Evolutionary conservation across 305 asterid species (phyloP), one percentile per base, ranked within the genome.

Genomic region (Stenogyne calaminthoides): DNA sequence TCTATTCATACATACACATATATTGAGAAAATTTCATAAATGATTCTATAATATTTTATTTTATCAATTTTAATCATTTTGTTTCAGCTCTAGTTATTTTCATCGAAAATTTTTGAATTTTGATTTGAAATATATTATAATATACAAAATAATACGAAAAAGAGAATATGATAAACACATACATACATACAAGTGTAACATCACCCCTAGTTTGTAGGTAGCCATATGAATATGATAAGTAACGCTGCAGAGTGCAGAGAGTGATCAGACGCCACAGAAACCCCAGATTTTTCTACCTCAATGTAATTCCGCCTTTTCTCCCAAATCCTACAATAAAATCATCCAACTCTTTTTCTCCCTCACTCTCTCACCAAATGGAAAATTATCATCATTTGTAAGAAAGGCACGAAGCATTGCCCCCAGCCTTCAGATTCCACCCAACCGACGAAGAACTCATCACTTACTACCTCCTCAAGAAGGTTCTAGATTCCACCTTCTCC

Each of bases 391-490:
- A 25, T 25, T 75, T 58, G 19, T 84, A n/a, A n/a, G n/a, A n/a
- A n/a, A n/a, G n/a, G n/a, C n/a, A 70, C 39, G 91, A 87, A 9
- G 78, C 88, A 0, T 70, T 95, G 22, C 99, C 99, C 0, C 97
- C 98, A 0, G 99, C 98, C 0, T 95, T 86, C 84, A 61, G 99
- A 9, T 95, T 95, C 65, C 99, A 92, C 80, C 99, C 99, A 0
- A 90, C 97, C 1, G 99, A 95, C 40, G 99, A 95, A 77, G 99
- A 95, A 39, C 91, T 95, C n/a, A 90, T 95, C 78, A 90, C 97
- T 2, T 90, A 80, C 83, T 92, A 92, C 83, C 92, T 95, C 0
- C 81, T 95, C 22, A 95, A 88, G 81, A 92, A 95, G 73, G 98
- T 95, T 14, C 81, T 92, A 1, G 97, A 95, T 78, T 71, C 76